Base-by-base conservation (phyloP, 352 stramenopile species). In the Phytophthora sojae region DNA sequence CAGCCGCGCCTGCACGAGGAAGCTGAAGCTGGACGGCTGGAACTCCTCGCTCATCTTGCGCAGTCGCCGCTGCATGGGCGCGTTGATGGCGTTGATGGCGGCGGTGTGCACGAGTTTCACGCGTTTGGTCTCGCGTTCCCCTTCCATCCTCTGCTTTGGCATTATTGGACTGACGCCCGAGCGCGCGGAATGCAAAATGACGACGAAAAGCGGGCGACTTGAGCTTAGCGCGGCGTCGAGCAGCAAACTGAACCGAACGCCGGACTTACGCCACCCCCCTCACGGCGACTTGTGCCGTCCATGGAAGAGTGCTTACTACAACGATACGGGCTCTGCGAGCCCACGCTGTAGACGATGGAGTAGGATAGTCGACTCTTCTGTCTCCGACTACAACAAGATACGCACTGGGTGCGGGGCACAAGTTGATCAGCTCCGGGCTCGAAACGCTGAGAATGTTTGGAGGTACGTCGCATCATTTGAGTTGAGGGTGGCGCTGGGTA, bases 41-140 rank as follows among this genome's bases (percentile, higher is more conserved):
- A 85, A 84, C 35, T 91, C 76, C 25, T 86, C 70, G n/a, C 75
- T 86, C 76, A 91, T 87, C 60, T 88, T 89, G 54, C 80, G 83
- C 55, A 91, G 69, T 26, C 83, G 77, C 11, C 83, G 79, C 57
- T 86, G 76, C 21, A 81, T 71, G 39, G 81, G 32, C 15, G 29
- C 30, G 45, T 61, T 73, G 44, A 56, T 47, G 19, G 55, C 3
- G 45, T 73, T 61, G 32, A 67, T 67, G 6, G 1, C 11, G 11
- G 57, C 17, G 11, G 49, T 39, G 64, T 81, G 61, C 19, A 77
- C 52, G 3, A 79, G 58, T 57, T 81, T 76, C 17, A 81, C 58
- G 65, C 62, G 74, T 56, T 76, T 79, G 23, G 56, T 73, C 59
- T 65, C 66, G 53, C 58, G 57, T 64, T 57, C 53, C 19, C 35